A percentile compares a stretch with the other conserved stretches of the same genome.
Conservation (phyloP, 768 basidiomycete species). For the Kwoniella europaea region DNA sequence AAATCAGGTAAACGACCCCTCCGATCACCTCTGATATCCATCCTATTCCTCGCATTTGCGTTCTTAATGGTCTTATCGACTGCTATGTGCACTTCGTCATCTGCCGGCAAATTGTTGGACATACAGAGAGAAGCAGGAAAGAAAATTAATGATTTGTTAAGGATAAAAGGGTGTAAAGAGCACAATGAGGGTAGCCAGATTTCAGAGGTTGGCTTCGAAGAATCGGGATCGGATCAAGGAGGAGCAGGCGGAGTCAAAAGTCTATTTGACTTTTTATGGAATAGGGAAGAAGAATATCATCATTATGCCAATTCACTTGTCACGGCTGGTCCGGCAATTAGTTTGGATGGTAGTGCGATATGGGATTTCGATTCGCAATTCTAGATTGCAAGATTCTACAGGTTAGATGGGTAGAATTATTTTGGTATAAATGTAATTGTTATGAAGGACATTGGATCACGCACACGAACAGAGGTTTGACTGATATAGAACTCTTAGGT, state of each 20-base stretch:
- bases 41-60: slow-evolving; percentile 16
- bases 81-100: slow-evolving; percentile 11
- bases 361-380: slow-evolving; percentile 22
- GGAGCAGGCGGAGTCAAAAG: neutral
- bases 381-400: neutral
- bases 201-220: neutral
- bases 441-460: no score
- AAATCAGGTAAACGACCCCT: slow-evolving; percentile 12
- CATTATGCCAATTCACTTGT: neutral
- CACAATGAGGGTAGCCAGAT: neutral
- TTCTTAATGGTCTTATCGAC: slow-evolving; percentile 17
- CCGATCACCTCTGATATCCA: slow-evolving; percentile 14
- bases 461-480: no score
- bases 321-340: slow-evolving; percentile 1
- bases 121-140: slow-evolving; percentile 3
- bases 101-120: neutral
- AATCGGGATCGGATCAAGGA: neutral
- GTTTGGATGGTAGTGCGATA: slow-evolving; percentile 7
- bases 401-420: no score
- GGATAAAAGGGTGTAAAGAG: neutral
- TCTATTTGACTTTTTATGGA: neutral
- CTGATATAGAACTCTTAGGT: no score
- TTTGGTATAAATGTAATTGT: no score
- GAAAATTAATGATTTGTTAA: slow-evolving; percentile 1
- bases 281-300: neutral